A percentile compares a stretch with the other conserved stretches of the same genome.
Evolutionary conservation across 1,139 yeast genomes (phyloP).

Genomic region (Kodamaea fungicola): DNA sequence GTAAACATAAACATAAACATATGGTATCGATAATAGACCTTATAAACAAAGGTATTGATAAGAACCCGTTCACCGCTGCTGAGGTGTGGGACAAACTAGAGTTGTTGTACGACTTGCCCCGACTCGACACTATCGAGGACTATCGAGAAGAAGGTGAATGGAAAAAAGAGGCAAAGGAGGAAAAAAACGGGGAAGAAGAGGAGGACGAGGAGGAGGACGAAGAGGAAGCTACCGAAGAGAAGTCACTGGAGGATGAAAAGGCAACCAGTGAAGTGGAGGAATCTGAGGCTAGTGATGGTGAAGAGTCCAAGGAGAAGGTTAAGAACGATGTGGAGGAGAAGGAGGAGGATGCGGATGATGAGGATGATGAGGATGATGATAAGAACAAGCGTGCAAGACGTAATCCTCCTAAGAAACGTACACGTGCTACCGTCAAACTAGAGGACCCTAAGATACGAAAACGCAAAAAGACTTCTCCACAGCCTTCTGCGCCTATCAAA

Average conservation of each 20-base stretch:
- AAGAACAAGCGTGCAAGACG: conserved; percentile 5
- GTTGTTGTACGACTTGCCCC: conserved; percentile 51
- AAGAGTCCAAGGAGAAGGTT: conserved; percentile 4
- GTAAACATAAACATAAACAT: conserved; percentile 55
- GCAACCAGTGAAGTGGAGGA: conserved; percentile 4
- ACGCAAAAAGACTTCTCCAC: conserved; percentile 2
- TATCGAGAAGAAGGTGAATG: conserved; percentile 8
- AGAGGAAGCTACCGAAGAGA: not conserved
- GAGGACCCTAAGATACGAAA: conserved; percentile 9
- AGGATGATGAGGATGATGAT: conserved; percentile 1
- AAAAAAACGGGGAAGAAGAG: conserved; percentile 7
- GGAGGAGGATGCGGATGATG: conserved; percentile 1
- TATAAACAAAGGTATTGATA: conserved; percentile 35
- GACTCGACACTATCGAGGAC: conserved; percentile 52
- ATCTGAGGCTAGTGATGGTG: not conserved
- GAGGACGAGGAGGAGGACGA: conserved; percentile 3
- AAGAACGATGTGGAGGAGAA: no score
- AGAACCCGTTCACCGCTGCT: conserved; percentile 32
- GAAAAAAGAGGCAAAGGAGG: conserved; percentile 2
- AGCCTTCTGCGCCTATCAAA: conserved; percentile 3
- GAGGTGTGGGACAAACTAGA: conserved; percentile 61
- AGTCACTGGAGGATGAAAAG: conserved; percentile 3
- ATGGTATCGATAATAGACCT: conserved; percentile 53
- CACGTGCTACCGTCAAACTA: conserved; percentile 11
- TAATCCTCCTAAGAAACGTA: conserved; percentile 10